phyloP scores from a whole-genome alignment of 805 yeast species.

The Ogataea siamensis region DNA sequence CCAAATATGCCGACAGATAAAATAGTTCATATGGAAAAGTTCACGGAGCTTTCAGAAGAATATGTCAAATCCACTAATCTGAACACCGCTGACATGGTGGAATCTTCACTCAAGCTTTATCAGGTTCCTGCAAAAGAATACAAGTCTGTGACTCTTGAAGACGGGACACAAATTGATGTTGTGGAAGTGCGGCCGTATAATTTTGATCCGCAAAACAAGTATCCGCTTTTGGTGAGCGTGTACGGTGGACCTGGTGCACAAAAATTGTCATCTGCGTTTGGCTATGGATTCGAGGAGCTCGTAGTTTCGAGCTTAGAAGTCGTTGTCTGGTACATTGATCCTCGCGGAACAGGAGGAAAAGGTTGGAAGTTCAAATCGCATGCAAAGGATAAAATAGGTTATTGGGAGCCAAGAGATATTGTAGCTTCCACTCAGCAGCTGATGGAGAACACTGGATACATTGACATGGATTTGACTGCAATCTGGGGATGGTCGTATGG shows the following conservation, averaged over 20 bases:
- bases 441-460: slow-evolving; percentile 42
- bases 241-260: slow-evolving; percentile 86
- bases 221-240: slow-evolving; percentile 65
- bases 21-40: slow-evolving; percentile 32
- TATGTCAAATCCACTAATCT: slow-evolving; percentile 17
- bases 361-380: slow-evolving; percentile 65
- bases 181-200: slow-evolving; percentile 62
- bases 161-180: slow-evolving; percentile 45
- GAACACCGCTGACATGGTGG: slow-evolving; percentile 15
- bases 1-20: slow-evolving; percentile 49
- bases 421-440: slow-evolving; percentile 49
- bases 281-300: slow-evolving; percentile 56
- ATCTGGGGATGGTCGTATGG: slow-evolving; percentile 93
- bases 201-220: slow-evolving; percentile 43
- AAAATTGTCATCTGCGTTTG: slow-evolving; percentile 46
- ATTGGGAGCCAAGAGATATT: slow-evolving; percentile 76
- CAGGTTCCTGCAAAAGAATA: slow-evolving; percentile 53
- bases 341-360: slow-evolving; percentile 79
- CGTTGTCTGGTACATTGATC: slow-evolving; percentile 66
- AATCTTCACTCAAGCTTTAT: slow-evolving; percentile 29
- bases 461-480: slow-evolving; percentile 56
- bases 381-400: slow-evolving; percentile 59
- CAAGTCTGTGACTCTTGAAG: slow-evolving; percentile 30
- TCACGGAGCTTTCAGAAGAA: slow-evolving; percentile 13
- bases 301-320: slow-evolving; percentile 57